Conservation (phyloP, 768 basidiomycete species). For the Pleurotus djamor region DNA sequence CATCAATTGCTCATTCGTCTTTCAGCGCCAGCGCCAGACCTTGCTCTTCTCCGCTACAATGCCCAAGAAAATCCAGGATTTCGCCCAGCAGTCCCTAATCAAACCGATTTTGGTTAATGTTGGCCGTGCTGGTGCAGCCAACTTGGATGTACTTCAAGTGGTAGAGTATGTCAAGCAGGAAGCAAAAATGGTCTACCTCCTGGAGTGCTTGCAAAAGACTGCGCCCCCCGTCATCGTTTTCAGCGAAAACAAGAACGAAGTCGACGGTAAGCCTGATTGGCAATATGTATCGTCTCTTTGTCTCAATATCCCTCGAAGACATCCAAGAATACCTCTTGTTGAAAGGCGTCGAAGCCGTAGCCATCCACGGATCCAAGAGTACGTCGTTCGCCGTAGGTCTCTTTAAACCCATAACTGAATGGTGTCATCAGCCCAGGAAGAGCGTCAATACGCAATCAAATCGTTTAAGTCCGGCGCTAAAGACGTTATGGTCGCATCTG, state of each 20-base stretch:
- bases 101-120: conserved; percentile 95
- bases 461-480: conserved; percentile 97
- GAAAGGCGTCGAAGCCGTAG: conserved; percentile 97
- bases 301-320: conserved; percentile 47
- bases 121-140: conserved; percentile 96
- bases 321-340: conserved; percentile 97
- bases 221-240: conserved; percentile 98
- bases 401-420: background rate
- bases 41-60: conserved; percentile 98
- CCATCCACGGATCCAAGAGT: conserved; percentile 99
- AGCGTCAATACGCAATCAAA: conserved; percentile 98
- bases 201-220: conserved; percentile 98
- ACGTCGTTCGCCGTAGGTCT: conserved; percentile 19
- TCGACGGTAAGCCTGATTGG: conserved; percentile 70
- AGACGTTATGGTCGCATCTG: conserved; percentile 99
- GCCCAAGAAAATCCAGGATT: conserved; percentile 99
- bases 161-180: conserved; percentile 99
- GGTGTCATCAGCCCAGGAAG: conserved; percentile 78
- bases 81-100: conserved; percentile 95
- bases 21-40: conserved; percentile 92
- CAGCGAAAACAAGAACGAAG: conserved; percentile 99
- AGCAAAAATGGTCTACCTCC: conserved; percentile 98
- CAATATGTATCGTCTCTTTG: conserved; percentile 1
- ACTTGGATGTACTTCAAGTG: conserved; percentile 93
- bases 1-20: conserved; percentile 7